Evolutionary conservation across 352 stramenopile genomes (phyloP), one percentile per base, ranked within the genome.

Genomic region (Phytophthora kernoviae): DNA sequence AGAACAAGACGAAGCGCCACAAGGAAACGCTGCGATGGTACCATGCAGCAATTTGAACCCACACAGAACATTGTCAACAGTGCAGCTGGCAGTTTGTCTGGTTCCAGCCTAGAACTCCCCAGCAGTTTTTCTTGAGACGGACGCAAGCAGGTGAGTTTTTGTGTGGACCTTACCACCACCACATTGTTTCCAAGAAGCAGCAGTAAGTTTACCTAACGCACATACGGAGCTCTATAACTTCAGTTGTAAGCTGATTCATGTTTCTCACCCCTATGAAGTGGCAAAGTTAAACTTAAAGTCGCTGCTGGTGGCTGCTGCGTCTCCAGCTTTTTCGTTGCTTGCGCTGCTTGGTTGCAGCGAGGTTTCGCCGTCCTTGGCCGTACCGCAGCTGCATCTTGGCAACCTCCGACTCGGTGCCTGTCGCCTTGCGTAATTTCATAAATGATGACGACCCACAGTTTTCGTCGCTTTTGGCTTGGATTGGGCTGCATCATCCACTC

Each of bases 351-450:
- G 67, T 81, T 0, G 81, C 81, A 1, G 66, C 56, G 37, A 86
- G 47, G 37, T 91, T 89, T 34, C 79, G 79, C 5, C 77, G 68
- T 10, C 81, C 81, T 9, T 75, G 70, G 17, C 81, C 81, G 45
- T 91, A 91, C 18, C 71, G 75, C 14, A 91, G 67, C 24, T 91
- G 81, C 81, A 91, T 91, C 58, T 82, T 84, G 18, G 77, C 73
- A 32, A 88, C 56, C 62, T 91, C 81, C 4, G 75, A 86, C 60
- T 91, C 81, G 39, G 70, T 81, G 41, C 75, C 81, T 37, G 73
- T 84, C 7, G 79, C 73, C 33, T 89, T 89, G 18, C 75, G 73
- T 33, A 91, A 59, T 53, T 77, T 86, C 5, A 90, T 22, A 30
- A 88, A 86, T 2, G 77, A 75, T n/a, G 71, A 64, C 2, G 47